These are phyloP conservation scores for Penicillium samsonianum DNA, from an alignment of 495 filamentous ascomycete species.

Conservation along the genomic window DNA sequence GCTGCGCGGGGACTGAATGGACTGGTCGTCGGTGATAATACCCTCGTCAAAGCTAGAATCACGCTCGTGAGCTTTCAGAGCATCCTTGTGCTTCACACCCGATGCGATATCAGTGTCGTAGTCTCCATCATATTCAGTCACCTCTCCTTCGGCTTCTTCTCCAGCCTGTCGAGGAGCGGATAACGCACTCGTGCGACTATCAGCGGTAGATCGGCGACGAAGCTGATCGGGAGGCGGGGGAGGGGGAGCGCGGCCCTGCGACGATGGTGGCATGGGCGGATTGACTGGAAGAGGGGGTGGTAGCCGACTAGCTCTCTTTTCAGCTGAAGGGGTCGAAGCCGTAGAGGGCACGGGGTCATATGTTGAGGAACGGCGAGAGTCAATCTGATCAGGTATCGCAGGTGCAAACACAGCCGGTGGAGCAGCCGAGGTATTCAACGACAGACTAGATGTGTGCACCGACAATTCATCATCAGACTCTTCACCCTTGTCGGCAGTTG, in stretches of 20 bases:
- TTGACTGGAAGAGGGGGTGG: slow-evolving; percentile 54
- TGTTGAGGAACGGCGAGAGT: slow-evolving; percentile 43
- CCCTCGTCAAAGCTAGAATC: slow-evolving; percentile 71
- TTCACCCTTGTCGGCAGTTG: slow-evolving; percentile 75
- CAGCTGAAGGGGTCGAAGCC: slow-evolving; percentile 44
- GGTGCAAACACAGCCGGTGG: slow-evolving; percentile 48
- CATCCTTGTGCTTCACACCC: slow-evolving; percentile 85
- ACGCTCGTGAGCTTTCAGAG: slow-evolving; percentile 76
- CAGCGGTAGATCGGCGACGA: slow-evolving; percentile 62
- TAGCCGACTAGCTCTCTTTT: slow-evolving; percentile 53
- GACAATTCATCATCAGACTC: slow-evolving; percentile 95
- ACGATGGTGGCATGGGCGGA: slow-evolving; percentile 49
- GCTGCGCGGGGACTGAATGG: slow-evolving; percentile 49
- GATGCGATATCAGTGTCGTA: slow-evolving; percentile 98
- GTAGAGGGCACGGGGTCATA: slow-evolving; percentile 53
- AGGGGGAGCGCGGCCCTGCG: slow-evolving; percentile 69
- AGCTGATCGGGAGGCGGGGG: slow-evolving; percentile 69
- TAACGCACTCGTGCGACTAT: slow-evolving; percentile 45
- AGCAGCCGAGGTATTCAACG: slow-evolving; percentile 42
- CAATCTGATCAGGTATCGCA: slow-evolving; percentile 50
- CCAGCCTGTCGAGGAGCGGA: slow-evolving; percentile 44
- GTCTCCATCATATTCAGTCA: slow-evolving; percentile 95
- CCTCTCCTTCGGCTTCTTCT: slow-evolving; percentile 74
- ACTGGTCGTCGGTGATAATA: slow-evolving; percentile 52
- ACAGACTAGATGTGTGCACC: slow-evolving; percentile 53